Conservation (phyloP, 208 protist species). For the Histomonas meleagridis region DNA sequence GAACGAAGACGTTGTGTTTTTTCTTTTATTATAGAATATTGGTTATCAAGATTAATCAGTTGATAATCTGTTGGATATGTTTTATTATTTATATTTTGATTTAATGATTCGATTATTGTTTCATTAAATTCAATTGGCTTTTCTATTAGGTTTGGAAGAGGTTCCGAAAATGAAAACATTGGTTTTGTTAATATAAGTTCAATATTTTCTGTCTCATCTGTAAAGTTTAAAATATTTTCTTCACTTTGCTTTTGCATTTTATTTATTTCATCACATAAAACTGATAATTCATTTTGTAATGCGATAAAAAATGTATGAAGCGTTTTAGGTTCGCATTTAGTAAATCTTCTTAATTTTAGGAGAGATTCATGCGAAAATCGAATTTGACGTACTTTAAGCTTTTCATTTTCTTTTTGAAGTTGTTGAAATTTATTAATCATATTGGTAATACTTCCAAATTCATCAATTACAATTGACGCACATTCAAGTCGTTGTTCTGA, state of each 20-base stretch:
- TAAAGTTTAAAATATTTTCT: not conserved
- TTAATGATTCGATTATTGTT: too few relatives aligned
- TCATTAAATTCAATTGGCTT: not conserved
- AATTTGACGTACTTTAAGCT: not conserved
- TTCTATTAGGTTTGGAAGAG: not conserved
- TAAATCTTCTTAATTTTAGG: not conserved
- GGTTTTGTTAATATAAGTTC: not conserved
- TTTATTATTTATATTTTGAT: too few relatives aligned
- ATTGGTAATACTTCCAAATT: slow-evolving; percentile 23
- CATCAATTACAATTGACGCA: slow-evolving; percentile 19
- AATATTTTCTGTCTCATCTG: not conserved
- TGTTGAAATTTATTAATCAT: not conserved
- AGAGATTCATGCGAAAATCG: slow-evolving; percentile 11
- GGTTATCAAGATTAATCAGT: not conserved
- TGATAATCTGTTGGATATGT: not conserved
- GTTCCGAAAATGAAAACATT: not conserved
- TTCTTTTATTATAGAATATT: not conserved
- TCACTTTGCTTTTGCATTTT: not conserved
- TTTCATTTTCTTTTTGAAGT: slow-evolving; percentile 31
- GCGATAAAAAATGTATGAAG: not conserved
- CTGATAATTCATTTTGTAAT: not conserved
- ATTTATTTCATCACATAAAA: not conserved
- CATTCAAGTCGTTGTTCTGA: slow-evolving; percentile 19
- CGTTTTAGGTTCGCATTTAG: slow-evolving; percentile 7
- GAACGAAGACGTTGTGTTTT: not conserved